These are phyloP conservation scores for Penicillium sp. DNA, from an alignment of 2,329 filamentous ascomycete genomes.

Conservation along the genomic window DNA sequence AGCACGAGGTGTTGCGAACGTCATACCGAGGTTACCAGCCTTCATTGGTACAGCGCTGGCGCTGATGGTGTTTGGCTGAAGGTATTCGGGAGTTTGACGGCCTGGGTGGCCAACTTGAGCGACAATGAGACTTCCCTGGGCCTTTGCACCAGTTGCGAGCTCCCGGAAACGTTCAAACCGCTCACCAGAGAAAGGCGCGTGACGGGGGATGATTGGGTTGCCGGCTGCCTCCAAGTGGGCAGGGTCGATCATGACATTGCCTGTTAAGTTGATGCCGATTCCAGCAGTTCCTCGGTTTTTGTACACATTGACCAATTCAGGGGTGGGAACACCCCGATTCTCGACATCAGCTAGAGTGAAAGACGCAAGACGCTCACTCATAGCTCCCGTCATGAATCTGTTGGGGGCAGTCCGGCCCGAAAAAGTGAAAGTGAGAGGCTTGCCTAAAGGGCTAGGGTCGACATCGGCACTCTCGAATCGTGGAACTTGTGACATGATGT, in stretches of 20 bases:
- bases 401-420: slow-evolving; percentile 60
- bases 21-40: slow-evolving; percentile 30
- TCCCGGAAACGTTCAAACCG: slow-evolving; percentile 62
- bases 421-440: slow-evolving; percentile 53
- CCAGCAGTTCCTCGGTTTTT: slow-evolving; percentile 60
- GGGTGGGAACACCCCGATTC: slow-evolving; percentile 55
- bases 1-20: slow-evolving; percentile 22
- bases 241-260: slow-evolving; percentile 65
- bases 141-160: slow-evolving; percentile 48
- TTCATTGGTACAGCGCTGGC: slow-evolving; percentile 52
- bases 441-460: slow-evolving; percentile 37
- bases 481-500: slow-evolving; percentile 1
- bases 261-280: slow-evolving; percentile 59
- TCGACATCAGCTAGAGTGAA: slow-evolving; percentile 57
- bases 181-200: slow-evolving; percentile 53
- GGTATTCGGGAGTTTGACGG: slow-evolving; percentile 49
- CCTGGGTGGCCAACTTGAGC: slow-evolving; percentile 65
- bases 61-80: slow-evolving; percentile 53
- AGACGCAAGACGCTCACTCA: slow-evolving; percentile 64
- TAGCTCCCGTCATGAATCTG: slow-evolving; percentile 66
- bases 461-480: slow-evolving; percentile 5
- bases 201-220: slow-evolving; percentile 59
- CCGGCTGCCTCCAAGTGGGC: slow-evolving; percentile 58
- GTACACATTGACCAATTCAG: slow-evolving; percentile 58
- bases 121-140: slow-evolving; percentile 58